phyloP scores from a whole-genome alignment of 1,284 basidiomycete species.

The Pseudozyma sp. region DNA sequence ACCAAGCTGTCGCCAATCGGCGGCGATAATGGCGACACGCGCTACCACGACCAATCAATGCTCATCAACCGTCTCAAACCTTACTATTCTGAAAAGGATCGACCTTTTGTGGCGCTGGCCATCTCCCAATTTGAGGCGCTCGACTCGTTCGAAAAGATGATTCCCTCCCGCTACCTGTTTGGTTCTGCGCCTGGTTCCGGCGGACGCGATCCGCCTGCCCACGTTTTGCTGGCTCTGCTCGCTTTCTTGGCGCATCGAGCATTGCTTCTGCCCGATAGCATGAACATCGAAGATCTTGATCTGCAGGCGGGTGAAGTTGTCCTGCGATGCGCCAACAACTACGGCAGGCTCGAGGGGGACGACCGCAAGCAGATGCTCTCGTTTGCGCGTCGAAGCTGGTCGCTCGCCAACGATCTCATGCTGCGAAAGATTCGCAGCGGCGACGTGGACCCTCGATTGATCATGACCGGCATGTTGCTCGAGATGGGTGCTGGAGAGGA shows the following conservation, averaged over 20 bases:
- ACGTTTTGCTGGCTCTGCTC: constrained; percentile 54
- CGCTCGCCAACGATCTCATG: constrained; percentile 53
- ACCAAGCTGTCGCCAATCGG: constrained; percentile 28
- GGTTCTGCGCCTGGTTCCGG: constrained; percentile 34
- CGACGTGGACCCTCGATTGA: constrained; percentile 51
- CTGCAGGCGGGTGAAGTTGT: constrained; percentile 45
- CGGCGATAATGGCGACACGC: constrained; percentile 39
- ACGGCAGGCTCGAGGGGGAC: constrained; percentile 44
- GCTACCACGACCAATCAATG: constrained; percentile 51
- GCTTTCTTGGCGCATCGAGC: constrained; percentile 56
- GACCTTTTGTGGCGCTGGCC: constrained; percentile 54
- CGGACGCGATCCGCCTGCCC: constrained; percentile 44
- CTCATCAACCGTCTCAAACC: constrained; percentile 52
- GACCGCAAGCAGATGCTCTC: constrained; percentile 52
- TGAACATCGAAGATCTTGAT: constrained; percentile 55
- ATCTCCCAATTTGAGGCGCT: constrained; percentile 57
- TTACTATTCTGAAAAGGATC: constrained; percentile 51
- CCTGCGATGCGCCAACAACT: constrained; percentile 49
- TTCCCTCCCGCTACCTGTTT: constrained; percentile 55
- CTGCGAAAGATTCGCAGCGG: constrained; percentile 52
- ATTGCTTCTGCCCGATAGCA: constrained; percentile 49
- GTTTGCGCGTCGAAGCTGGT: constrained; percentile 57
- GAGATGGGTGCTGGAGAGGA: constrained; percentile 58
- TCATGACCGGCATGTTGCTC: constrained; percentile 50
- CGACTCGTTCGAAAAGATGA: constrained; percentile 56